phyloP scores from a whole-genome alignment of 2,329 filamentous ascomycete species.

The Epichloe coenophiala region DNA sequence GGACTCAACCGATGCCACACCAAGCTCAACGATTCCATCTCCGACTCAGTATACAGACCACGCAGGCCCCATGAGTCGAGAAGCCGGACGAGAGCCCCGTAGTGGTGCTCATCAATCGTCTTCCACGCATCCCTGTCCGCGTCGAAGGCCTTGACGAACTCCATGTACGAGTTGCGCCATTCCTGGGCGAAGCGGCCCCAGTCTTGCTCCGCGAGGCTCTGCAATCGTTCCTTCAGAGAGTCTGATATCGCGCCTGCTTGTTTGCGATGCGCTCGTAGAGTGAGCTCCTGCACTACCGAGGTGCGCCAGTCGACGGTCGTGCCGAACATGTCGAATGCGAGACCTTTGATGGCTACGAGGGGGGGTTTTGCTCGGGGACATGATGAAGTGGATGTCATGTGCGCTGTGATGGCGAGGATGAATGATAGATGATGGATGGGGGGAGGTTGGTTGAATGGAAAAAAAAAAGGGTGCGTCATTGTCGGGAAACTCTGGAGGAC shows the following conservation, averaged over 20 bases:
- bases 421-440: too few species aligned
- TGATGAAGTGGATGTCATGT: not conserved
- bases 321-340: conserved; percentile 67
- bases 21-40: conserved; percentile 49
- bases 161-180: conserved; percentile 53
- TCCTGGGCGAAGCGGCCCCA: conserved; percentile 54
- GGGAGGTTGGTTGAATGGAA: too few species aligned
- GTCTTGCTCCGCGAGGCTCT: conserved; percentile 38
- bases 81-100: conserved; percentile 45
- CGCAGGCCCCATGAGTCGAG: conserved; percentile 41
- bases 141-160: conserved; percentile 44
- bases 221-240: conserved; percentile 32
- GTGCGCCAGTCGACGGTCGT: conserved; percentile 70
- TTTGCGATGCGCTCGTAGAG: conserved; percentile 33
- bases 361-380: conserved; percentile 7
- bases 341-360: conserved; percentile 33
- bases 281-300: conserved; percentile 48
- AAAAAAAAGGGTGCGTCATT: too few species aligned
- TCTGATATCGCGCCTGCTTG: conserved; percentile 33
- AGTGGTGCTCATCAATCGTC: conserved; percentile 60
- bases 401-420: too few species aligned
- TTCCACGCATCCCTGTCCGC: conserved; percentile 40
- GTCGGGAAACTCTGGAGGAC: too few species aligned
- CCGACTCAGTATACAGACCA: conserved; percentile 46
- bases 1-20: conserved; percentile 61